Evolutionary conservation across 2,329 filamentous ascomycete species (phyloP), one percentile per base, ranked within the genome.

Genomic region (Neoarthrinium moseri): DNA sequence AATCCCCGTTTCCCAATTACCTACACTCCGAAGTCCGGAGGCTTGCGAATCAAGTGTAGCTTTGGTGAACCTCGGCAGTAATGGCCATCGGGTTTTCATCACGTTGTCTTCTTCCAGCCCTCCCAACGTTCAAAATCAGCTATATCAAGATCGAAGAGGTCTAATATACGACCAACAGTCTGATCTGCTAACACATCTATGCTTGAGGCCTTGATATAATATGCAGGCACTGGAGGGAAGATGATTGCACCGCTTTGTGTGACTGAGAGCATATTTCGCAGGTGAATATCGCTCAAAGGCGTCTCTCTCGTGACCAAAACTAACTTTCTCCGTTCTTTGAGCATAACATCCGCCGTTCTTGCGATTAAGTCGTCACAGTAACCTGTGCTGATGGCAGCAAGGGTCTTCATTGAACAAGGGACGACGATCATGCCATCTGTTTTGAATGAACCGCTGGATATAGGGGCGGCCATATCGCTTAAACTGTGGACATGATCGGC

Each of bases 391-490:
- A 77, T 64, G 0, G 61, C 67, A 0, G 71, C 68, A 4, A 76
- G 60, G 1, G 72, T 75, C 54, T 75, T 75, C 67, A 76, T 71
- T 43, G 65, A 70, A 56, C 73, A 77, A 0, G 68, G 71, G 0
- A 71, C 66, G 2, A 77, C 55, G 12, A 76, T 70, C 73, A 77
- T 77, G 10, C 72, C 71, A 45, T 69, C 65, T 6, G 66, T 60
- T 30, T 58, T 62, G 55, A 71, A 76, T 0, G 70, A 73, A 1
- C 73, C 72, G 30, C 64, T 70, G 1, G 71, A 67, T 3, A 74
- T 64, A 0, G 71, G 65, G 0, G 74, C 73, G 0, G 72, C 62
- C 52, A 73, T 59, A 44, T 78, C 73, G 22, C 64, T 62, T n/a
- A 63, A 59, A 4, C 53, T 66, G 56, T 75, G 67, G 10, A 58